Percentiles rank a stretch among this genome's conserved stretches.
phyloP scores from a whole-genome alignment of 1,284 basidiomycete genomes.

The Hemileia vastatrix region DNA sequence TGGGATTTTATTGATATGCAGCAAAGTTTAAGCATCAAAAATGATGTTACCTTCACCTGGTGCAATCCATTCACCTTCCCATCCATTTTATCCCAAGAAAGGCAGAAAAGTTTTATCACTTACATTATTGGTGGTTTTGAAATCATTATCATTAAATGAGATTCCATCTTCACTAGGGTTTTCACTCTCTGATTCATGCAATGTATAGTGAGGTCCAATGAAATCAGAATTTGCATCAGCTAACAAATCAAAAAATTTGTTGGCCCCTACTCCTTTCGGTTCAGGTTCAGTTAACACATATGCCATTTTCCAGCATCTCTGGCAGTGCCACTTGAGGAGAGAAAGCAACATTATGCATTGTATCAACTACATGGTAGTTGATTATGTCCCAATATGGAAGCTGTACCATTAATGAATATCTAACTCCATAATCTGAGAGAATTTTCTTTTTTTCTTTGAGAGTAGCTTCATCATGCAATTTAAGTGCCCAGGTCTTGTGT shows the following conservation, averaged over 20 bases:
- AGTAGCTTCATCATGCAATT: not conserved
- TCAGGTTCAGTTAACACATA: too few species aligned
- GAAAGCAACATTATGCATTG: conserved; percentile 17
- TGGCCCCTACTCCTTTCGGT: too few species aligned
- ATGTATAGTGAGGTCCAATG: not conserved
- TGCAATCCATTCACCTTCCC: conserved; percentile 4
- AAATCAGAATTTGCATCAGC: too few species aligned
- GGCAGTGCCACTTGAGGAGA: conserved; percentile 7
- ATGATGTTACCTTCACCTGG: conserved; percentile 10
- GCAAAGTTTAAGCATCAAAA: not conserved
- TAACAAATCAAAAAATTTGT: too few species aligned
- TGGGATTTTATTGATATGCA: conserved; percentile 1
- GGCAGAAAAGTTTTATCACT: conserved; percentile 6
- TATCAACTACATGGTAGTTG: conserved; percentile 15
- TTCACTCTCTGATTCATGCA: not conserved
- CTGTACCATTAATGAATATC: conserved; percentile 11
- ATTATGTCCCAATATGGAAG: conserved; percentile 17
- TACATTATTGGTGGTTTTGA: not conserved
- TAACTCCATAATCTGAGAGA: conserved; percentile 2
- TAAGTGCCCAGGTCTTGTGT: not conserved
- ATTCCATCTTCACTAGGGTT: not conserved
- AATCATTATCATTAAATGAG: not conserved
- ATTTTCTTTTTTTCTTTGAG: not conserved
- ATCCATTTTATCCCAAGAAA: conserved; percentile 3
- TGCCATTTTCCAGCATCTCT: too few species aligned